Percentiles rank a stretch among this genome's conserved stretches.
Conservation (phyloP, 108 stramenopile genomes). For the Fragilariopsis cylindrus region DNA sequence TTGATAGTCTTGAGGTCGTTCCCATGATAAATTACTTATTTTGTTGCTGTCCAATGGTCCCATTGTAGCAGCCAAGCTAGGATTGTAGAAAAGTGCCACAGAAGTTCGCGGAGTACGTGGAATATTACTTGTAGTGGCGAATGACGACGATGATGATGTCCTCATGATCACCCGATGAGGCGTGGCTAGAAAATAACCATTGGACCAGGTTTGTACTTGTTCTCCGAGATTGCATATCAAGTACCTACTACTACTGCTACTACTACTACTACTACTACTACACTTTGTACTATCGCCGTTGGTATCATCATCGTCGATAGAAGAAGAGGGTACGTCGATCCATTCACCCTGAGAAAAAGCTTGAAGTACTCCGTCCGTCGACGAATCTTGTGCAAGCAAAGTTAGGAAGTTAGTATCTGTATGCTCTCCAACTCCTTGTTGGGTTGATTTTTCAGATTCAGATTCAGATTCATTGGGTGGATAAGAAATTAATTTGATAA, state of each 20-base stretch:
- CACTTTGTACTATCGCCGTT: background rate
- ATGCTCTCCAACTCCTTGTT: conserved; percentile 66
- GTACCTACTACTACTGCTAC: background rate
- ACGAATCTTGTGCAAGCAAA: conserved; percentile 53
- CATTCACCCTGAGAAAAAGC: conserved; percentile 58
- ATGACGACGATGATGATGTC: background rate
- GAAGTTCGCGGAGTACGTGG: conserved; percentile 40
- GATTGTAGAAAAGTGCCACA: conserved; percentile 70
- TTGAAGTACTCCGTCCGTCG: conserved; percentile 49
- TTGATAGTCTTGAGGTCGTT: conserved; percentile 31
- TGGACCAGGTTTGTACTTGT: conserved; percentile 51
- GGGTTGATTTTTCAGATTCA: background rate
- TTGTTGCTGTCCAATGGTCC: conserved; percentile 36
- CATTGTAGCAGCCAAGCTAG: conserved; percentile 52
- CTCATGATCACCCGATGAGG: conserved; percentile 62
- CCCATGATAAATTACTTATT: conserved; percentile 15
- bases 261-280: background rate
- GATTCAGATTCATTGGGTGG: conserved; percentile 27
- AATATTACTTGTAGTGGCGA: background rate
- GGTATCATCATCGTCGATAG: background rate
- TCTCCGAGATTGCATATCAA: conserved; percentile 75
- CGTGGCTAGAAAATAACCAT: conserved; percentile 67
- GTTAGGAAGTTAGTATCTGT: conserved; percentile 72
- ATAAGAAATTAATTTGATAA: conserved; percentile 63
- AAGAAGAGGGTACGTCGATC: conserved; percentile 45